Base-by-base conservation (phyloP, 345 rosid genomes). In the Lenwebbia sp. region DNA sequence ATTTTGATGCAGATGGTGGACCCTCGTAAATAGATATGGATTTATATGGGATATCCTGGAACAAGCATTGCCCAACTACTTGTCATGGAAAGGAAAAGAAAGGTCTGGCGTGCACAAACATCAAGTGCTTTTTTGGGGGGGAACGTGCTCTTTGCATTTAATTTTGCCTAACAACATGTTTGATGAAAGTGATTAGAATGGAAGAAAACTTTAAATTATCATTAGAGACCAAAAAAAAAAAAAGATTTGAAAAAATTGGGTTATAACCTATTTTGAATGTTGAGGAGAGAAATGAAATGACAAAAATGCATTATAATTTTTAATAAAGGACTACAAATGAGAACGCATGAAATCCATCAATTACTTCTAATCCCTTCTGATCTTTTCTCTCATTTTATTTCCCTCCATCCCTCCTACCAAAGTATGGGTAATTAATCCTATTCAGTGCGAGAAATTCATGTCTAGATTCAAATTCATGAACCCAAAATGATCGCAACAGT, bases 391-490 rank as follows among this genome's bases (percentile, higher is more conserved):
- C 12, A 11, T 0, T 33, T 33, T 33, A 5, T 65, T 65, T 65
- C 23, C 41, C 44, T 30, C 21, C 12, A 4, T 65, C 23, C 13
- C 12, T 65, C 12, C 25, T 2, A 17, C 0, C 76, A 10, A 9
- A 65, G 37, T 17, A 17, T 4, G 25, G 8, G 13, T 65, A 21
- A 33, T 15, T 33, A 30, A 2, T 30, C 76, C 10, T 33, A 28
- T 62, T 62, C 5, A 13, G 5, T 30, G 0, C 5, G 3, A 1
- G 33, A 65, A 30, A 30, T 15, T 65, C 23, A 9, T 17, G 5
- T 19, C 0, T 15, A 3, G 5, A 30, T 62, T 62, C 0, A 0
- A 62, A 14, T 9, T 30, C 3, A 1, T 28, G 21, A 30, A 15
- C 21, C 19, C 75, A 28, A 62, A 62, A 62, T 62, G 30, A 62